Evolutionary conservation across 257 asterid species (phyloP).

Genomic region (Penstemon newberryi): DNA sequence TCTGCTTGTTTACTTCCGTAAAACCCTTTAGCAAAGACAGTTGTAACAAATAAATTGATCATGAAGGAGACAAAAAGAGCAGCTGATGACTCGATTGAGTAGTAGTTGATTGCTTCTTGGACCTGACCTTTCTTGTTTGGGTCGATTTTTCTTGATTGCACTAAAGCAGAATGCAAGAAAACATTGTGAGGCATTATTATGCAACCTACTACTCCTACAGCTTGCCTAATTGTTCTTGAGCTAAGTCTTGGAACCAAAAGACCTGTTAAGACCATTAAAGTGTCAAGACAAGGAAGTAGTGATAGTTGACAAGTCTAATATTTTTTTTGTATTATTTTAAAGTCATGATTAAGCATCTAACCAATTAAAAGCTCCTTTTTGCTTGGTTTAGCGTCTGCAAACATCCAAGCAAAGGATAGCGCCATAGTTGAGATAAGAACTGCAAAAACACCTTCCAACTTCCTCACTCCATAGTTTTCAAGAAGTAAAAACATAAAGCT

Average conservation of each 20-base stretch:
- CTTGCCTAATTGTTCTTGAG: constrained; percentile 92
- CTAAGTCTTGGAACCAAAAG: constrained; percentile 84
- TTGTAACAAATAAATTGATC: constrained; percentile 85
- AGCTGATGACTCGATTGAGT: constrained; percentile 75
- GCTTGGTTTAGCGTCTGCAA: constrained; percentile 87
- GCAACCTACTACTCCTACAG: constrained; percentile 98
- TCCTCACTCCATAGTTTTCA: constrained; percentile 99
- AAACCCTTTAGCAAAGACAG: constrained; percentile 95
- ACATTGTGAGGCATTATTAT: constrained; percentile 99
- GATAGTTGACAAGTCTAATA: constrained; percentile 15
- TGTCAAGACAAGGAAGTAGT: neutral
- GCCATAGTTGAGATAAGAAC: constrained; percentile 91
- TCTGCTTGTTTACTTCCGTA: constrained; percentile 77
- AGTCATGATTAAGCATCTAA: constrained; percentile 30
- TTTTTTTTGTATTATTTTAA: neutral
- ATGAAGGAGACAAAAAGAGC: constrained; percentile 88
- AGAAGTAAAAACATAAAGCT: constrained; percentile 93
- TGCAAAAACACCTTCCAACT: constrained; percentile 96
- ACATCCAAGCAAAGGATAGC: constrained; percentile 97
- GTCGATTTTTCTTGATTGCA: constrained; percentile 85
- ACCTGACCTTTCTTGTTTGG: constrained; percentile 74
- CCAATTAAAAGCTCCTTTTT: constrained; percentile 74
- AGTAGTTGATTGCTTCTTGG: constrained; percentile 85
- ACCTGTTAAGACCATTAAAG: constrained; percentile 45
- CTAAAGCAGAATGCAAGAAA: constrained; percentile 92